A percentile compares a stretch with the other conserved stretches of the same genome.
Conservation (phyloP, 2,329 filamentous ascomycete species). For the Capronia epimyces region DNA sequence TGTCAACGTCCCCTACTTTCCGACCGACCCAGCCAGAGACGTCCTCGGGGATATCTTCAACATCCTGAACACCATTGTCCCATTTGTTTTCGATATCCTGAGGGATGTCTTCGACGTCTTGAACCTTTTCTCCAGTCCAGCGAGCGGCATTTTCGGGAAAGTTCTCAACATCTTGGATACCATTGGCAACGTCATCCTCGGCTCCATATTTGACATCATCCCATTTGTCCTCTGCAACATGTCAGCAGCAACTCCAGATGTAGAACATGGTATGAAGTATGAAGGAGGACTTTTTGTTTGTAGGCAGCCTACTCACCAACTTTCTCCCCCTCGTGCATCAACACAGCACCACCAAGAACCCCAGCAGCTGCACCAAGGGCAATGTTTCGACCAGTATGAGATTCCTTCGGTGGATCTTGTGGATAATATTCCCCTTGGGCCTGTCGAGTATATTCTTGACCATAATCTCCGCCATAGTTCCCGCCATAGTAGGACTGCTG, state of each 20-base stretch:
- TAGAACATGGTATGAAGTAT: no score
- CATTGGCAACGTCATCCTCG: constrained; percentile 30
- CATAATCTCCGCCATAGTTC: constrained; percentile 10
- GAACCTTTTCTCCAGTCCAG: constrained; percentile 42
- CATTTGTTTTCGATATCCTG: constrained; percentile 35
- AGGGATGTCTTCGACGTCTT: constrained; percentile 40
- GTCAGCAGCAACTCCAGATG: constrained; percentile 2
- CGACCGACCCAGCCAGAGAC: constrained; percentile 39
- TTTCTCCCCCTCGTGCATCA: constrained; percentile 44
- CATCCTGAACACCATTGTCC: constrained; percentile 33
- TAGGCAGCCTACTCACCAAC: constrained; percentile 38
- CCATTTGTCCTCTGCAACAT: constrained; percentile 33
- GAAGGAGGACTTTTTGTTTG: background rate
- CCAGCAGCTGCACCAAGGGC: constrained; percentile 40
- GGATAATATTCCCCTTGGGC: constrained; percentile 23
- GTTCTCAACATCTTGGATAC: constrained; percentile 33
- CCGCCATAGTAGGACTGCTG: constrained; percentile 22
- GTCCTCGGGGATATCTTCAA: constrained; percentile 35
- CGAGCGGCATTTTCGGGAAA: constrained; percentile 42
- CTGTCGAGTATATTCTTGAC: constrained; percentile 14
- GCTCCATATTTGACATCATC: constrained; percentile 32
- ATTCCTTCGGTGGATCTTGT: constrained; percentile 20
- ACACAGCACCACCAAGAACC: constrained; percentile 40
- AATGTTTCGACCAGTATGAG: constrained; percentile 34
- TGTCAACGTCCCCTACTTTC: constrained; percentile 42